Evolutionary conservation across 129 eudicot species (phyloP), one percentile per base, ranked within the genome.

Genomic region (Saussurea involucrata): DNA sequence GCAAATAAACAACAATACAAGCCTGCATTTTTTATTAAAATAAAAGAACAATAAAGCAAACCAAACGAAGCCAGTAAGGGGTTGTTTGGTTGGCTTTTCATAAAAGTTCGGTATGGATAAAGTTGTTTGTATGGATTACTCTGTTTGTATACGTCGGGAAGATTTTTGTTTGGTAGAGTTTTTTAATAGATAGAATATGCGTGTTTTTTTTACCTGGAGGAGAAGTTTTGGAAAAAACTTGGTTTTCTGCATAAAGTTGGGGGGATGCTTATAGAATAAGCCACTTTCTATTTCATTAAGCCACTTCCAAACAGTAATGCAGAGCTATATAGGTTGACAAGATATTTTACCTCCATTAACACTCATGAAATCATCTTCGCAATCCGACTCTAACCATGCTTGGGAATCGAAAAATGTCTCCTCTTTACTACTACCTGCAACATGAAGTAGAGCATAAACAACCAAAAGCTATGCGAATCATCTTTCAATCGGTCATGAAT

Each of bases 331-430:
- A 25, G 6, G 17, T 25, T 36, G 57, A 24, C 24, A 68, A 29
- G 10, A 72, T 1, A 53, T 78, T 77, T 73, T 85, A 87, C 92
- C 92, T 63, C 92, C 96, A 77, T 84, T 87, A 21, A 87, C 89
- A 67, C 96, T 90, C 73, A 70, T 79, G 66, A 83, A 90, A 37
- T 83, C 86, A 70, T 85, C 87, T 55, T 90, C 96, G 21, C 96
- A 85, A 68, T 87, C 96, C 0, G 96, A 90, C n/a, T 90, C 96
- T 25, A 87, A 74, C 96, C 96, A 90, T 37, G 87, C 86, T 42
- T 90, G 96, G 11, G 96, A 83, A 79, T 90, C 96, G 68, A 81
- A 90, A 71, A 90, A 90, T 57, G 75, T 65, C 76, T 90, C 96
- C 17, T 87, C 95, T 81, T 87, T 89, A 73, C 95, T 89, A 73